Evolutionary conservation across 306 rosid genomes (phyloP), one percentile per base, ranked within the genome.

Genomic region (Ormosia emarginata): DNA sequence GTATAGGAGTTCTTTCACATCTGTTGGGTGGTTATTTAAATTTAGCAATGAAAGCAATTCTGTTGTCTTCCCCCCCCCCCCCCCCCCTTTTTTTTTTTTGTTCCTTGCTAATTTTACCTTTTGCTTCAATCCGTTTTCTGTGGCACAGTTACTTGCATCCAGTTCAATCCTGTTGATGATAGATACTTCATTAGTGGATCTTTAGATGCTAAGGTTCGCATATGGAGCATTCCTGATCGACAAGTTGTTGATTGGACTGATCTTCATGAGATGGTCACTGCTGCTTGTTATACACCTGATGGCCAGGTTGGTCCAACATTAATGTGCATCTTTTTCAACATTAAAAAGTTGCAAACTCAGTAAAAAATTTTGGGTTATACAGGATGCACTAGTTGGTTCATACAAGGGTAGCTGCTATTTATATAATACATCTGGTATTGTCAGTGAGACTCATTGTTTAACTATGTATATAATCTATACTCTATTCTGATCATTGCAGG

Each of bases 161-260:
- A 94, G 91, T 94, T 94, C 78, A 91, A 94, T 84, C 98, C 98
- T 74, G 93, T 89, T 81, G 98, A 94, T 80, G 98, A 94, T 88
- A 86, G 87, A 84, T 94, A 87, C 89, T 94, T 94, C 93, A 94
- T 94, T 81, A 94, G 98, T 34, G 98, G 98, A 88, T 94, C 98
- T 1, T 89, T 94, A 82, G 98, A 94, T 79, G 89, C 93, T 56
- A 94, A 94, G 85, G 97, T 94, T 79, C 98, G 98, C 50, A 94
- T 94, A 82, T 94, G 98, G 98, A 94, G 94, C 86, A 91, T 94
- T 77, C 90, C 92, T 40, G 98, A 94, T 82, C 94, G 79, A 65
- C 97, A 91, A 85, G 98, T 94, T 46, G 97, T 94, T 67, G 98
- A 94, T 78, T 94, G 94, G 93, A 89, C 79, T 81, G 98, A 94